phyloP scores from a whole-genome alignment of 352 stramenopile species.

The Phytophthora nicotianae region DNA sequence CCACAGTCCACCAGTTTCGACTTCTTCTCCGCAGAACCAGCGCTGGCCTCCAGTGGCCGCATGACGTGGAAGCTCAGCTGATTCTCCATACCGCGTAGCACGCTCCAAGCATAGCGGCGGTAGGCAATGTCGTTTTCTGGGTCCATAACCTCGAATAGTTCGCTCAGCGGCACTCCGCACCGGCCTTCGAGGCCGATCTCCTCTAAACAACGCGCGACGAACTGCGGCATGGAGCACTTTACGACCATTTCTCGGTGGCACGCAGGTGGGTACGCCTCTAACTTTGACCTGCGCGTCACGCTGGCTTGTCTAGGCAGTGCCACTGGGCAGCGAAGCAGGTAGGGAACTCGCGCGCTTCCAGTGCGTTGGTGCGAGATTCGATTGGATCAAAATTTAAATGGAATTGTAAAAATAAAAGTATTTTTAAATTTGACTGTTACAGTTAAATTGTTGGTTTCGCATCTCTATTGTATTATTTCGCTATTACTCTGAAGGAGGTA shows the following conservation, averaged over 20 bases:
- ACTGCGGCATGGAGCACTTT: slow-evolving; percentile 56
- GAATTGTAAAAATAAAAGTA: background rate
- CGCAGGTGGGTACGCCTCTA: background rate
- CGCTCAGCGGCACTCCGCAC: slow-evolving; percentile 64
- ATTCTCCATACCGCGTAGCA: slow-evolving; percentile 58
- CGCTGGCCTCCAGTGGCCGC: slow-evolving; percentile 30
- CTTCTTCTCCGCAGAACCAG: slow-evolving; percentile 14
- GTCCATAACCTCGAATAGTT: slow-evolving; percentile 69
- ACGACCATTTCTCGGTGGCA: slow-evolving; percentile 12
- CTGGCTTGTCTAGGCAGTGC: slow-evolving; percentile 4
- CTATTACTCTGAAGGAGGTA: no score
- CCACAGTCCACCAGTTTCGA: slow-evolving; percentile 1
- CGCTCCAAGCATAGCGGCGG: slow-evolving; percentile 63
- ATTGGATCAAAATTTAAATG: slow-evolving; percentile 5
- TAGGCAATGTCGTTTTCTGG: slow-evolving; percentile 55
- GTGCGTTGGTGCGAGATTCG: background rate
- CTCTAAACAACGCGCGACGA: slow-evolving; percentile 79
- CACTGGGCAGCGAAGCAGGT: background rate
- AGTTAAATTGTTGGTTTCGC: no score
- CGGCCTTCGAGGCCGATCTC: slow-evolving; percentile 81
- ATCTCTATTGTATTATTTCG: background rate
- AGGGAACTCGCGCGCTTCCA: slow-evolving; percentile 2
- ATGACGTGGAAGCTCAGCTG: slow-evolving; percentile 76
- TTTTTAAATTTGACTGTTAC: no score
- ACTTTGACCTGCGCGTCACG: slow-evolving; percentile 6